Evolutionary conservation across 2,329 filamentous ascomycete species (phyloP).

Genomic region (Amylocarpus encephaloides): DNA sequence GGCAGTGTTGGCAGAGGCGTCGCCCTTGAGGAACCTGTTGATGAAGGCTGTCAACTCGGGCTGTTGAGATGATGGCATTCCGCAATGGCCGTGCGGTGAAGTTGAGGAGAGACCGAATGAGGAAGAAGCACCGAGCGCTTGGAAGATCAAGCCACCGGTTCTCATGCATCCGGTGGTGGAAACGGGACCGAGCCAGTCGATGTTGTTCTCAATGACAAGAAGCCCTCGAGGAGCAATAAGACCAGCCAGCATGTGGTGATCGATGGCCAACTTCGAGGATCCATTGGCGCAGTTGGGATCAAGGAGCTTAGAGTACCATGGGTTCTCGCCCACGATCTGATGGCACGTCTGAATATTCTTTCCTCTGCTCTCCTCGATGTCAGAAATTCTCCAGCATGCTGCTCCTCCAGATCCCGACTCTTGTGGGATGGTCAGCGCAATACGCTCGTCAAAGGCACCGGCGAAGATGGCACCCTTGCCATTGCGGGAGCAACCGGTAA

Average conservation of each 20-base stretch:
- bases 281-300: slow-evolving; percentile 41
- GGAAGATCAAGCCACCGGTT: slow-evolving; percentile 46
- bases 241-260: slow-evolving; percentile 53
- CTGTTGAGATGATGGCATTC: slow-evolving; percentile 41
- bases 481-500: slow-evolving; percentile 59
- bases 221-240: slow-evolving; percentile 51
- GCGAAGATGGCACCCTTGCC: slow-evolving; percentile 59
- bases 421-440: slow-evolving; percentile 55
- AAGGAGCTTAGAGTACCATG: slow-evolving; percentile 55
- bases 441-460: slow-evolving; percentile 51
- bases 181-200: slow-evolving; percentile 47
- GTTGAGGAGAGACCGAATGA: slow-evolving; percentile 46
- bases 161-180: slow-evolving; percentile 49
- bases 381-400: slow-evolving; percentile 53
- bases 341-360: slow-evolving; percentile 54
- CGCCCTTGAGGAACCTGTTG: slow-evolving; percentile 38
- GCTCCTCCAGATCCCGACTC: slow-evolving; percentile 56
- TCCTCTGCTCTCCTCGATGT: slow-evolving; percentile 43
- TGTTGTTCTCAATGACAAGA: slow-evolving; percentile 48
- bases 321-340: slow-evolving; percentile 55
- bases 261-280: slow-evolving; percentile 44
- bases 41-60: slow-evolving; percentile 43
- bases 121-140: slow-evolving; percentile 45
- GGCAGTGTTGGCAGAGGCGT: slow-evolving; percentile 20
- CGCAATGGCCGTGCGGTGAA: slow-evolving; percentile 43